A percentile compares a stretch with the other conserved stretches of the same genome.
Evolutionary conservation across 2,329 filamentous ascomycete genomes (phyloP).

Genomic region (Botryotinia calthae): DNA sequence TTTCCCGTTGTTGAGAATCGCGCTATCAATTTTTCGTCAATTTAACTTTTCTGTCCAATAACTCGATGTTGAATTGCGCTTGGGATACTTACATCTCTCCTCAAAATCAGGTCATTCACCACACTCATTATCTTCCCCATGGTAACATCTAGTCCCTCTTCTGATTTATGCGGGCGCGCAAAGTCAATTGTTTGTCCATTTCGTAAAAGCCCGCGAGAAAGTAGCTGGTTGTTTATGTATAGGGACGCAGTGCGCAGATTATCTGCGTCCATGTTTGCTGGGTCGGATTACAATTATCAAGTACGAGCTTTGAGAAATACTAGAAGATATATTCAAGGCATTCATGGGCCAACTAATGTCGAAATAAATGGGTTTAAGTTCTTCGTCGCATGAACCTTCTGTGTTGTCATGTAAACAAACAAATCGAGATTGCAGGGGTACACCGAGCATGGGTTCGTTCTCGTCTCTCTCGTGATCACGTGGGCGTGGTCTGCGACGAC

Average conservation of each 20-base stretch:
- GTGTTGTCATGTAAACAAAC: conserved; percentile 21
- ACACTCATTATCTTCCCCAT: conserved; percentile 89
- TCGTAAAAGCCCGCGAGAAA: conserved; percentile 62
- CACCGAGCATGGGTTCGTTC: neutral
- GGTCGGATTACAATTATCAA: neutral
- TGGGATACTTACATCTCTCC: conserved; percentile 70
- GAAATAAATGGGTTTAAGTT: neutral
- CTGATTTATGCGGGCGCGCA: conserved; percentile 63
- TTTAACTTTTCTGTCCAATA: neutral
- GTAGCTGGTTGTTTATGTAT: conserved; percentile 71
- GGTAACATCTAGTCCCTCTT: conserved; percentile 61
- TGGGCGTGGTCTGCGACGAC: neutral
- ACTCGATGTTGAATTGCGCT: neutral
- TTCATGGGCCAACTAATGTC: conserved; percentile 9
- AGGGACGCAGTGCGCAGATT: conserved; percentile 65
- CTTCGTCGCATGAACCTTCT: conserved; percentile 18
- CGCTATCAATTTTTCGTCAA: conserved; percentile 52
- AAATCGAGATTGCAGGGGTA: conserved; percentile 7
- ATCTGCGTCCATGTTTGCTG: conserved; percentile 42
- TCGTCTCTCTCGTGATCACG: conserved; percentile 15
- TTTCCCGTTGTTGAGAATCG: conserved; percentile 85
- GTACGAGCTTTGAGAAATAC: neutral
- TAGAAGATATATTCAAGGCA: neutral
- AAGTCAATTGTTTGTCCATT: conserved; percentile 81
- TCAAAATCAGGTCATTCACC: conserved; percentile 87